Conservation (phyloP, 176 grass and related monocot species). For the Oryza punctata region DNA sequence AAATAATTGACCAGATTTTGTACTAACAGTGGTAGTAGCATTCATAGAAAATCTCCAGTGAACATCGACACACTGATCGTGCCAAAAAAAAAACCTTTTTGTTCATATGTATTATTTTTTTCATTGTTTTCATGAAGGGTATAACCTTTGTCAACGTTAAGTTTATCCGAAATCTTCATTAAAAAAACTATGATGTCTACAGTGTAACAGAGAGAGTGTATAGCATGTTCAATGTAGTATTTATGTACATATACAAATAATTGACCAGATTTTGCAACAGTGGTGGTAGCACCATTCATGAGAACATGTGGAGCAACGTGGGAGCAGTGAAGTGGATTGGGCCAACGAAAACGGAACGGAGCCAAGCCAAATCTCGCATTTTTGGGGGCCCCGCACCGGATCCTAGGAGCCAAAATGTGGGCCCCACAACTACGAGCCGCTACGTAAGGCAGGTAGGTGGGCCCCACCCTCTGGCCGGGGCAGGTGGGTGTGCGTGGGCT, state of each 20-base stretch:
- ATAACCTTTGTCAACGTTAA: neutral
- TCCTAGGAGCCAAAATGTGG: neutral
- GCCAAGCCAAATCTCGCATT: constrained; percentile 17
- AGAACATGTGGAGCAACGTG: constrained; percentile 29
- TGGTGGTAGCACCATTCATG: neutral
- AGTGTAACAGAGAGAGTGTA: neutral
- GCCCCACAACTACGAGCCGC: neutral
- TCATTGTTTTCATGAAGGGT: neutral
- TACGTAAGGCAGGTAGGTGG: constrained; percentile 9
- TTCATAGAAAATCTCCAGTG: no score
- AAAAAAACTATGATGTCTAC: neutral
- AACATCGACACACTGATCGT: no score
- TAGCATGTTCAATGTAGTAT: neutral
- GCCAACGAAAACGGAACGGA: neutral
- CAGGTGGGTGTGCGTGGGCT: constrained; percentile 1
- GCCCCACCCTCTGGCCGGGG: neutral
- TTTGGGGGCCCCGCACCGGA: neutral
- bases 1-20: no score
- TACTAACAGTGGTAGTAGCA: no score
- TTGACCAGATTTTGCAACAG: neutral
- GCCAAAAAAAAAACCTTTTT: no score
- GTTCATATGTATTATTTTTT: no score
- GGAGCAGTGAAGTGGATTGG: neutral
- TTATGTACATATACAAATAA: neutral
- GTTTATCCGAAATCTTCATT: neutral